Conservation (phyloP, 1,284 basidiomycete genomes). For the Trametes polyzona region DNA sequence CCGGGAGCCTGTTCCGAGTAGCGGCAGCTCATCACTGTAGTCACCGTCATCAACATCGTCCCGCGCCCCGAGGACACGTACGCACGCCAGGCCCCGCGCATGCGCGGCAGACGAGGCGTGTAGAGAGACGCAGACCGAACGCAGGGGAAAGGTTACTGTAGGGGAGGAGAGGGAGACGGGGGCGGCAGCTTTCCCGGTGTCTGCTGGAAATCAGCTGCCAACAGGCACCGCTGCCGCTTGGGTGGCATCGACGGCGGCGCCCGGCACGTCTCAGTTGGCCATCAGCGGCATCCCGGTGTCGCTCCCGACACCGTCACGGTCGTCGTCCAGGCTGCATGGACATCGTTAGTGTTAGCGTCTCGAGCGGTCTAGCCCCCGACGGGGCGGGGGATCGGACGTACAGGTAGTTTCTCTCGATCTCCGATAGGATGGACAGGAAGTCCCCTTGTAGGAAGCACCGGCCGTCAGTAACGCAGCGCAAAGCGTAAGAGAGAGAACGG, state of each 20-base stretch:
- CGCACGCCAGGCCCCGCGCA: no score
- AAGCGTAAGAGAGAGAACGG: constrained; percentile 8
- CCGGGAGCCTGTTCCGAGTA: constrained; percentile 13
- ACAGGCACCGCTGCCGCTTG: constrained; percentile 10
- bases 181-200: not conserved
- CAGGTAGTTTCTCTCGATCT: constrained; percentile 87
- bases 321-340: constrained; percentile 68
- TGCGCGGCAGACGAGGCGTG: no score
- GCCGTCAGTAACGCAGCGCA: constrained; percentile 3
- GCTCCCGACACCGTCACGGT: constrained; percentile 64
- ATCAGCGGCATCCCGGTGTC: constrained; percentile 58
- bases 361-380: constrained; percentile 12
- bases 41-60: not conserved
- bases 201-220: constrained; percentile 5
- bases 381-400: constrained; percentile 42
- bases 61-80: constrained; percentile 3
- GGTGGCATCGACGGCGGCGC: not conserved
- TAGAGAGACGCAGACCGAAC: no score
- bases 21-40: no score
- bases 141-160: no score
- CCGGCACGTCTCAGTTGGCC: constrained; percentile 32
- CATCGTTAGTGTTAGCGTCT: constrained; percentile 23
- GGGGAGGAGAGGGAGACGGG: no score
- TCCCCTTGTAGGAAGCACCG: constrained; percentile 60
- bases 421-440: constrained; percentile 85